Percentiles rank a stretch among this genome's conserved stretches.
Conservation (phyloP, 140 eudicot species). For the Flaveria floridana region DNA sequence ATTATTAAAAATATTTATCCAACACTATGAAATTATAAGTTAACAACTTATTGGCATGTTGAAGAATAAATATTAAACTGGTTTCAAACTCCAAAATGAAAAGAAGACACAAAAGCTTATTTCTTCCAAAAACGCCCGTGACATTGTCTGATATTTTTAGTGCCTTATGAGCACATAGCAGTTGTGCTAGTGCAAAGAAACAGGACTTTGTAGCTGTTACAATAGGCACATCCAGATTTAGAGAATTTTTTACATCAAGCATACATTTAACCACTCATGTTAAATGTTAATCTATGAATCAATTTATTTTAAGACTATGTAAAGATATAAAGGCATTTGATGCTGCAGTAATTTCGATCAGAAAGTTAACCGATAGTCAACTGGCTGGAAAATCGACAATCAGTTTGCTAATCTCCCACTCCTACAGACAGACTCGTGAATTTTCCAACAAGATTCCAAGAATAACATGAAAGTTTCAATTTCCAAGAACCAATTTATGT, state of each 20-base stretch:
- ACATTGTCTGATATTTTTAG: not conserved
- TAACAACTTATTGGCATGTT: no score
- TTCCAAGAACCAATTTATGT: not conserved
- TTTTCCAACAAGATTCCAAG: not conserved
- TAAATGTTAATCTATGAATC: not conserved
- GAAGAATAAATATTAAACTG: not conserved
- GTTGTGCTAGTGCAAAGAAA: conserved; percentile 5
- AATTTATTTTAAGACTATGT: not conserved
- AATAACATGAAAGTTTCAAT: not conserved
- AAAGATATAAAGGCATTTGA: not conserved
- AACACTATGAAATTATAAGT: no score
- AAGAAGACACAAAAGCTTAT: not conserved
- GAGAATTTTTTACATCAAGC: not conserved
- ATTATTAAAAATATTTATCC: not conserved
- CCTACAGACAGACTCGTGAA: not conserved
- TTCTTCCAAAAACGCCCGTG: not conserved
- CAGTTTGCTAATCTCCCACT: not conserved
- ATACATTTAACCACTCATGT: not conserved
- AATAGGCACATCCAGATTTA: not conserved
- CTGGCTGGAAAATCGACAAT: not conserved
- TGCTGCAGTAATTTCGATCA: not conserved
- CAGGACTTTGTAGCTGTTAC: not conserved
- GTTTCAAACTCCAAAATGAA: not conserved
- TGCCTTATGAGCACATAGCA: not conserved
- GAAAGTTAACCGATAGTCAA: not conserved